Base-by-base conservation (phyloP, 164 flowering plant genomes). In the Taxillus chinensis region DNA sequence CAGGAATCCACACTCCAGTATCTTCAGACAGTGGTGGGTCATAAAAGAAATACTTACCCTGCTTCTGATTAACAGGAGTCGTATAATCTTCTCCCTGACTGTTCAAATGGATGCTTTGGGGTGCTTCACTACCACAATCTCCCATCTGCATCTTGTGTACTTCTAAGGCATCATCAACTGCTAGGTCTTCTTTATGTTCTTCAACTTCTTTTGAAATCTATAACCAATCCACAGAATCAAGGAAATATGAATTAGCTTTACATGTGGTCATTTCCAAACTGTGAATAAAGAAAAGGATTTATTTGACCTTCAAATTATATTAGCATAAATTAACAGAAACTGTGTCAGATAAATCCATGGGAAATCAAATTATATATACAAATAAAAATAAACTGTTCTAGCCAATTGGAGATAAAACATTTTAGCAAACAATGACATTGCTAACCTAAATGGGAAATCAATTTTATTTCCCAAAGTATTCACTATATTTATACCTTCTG, bases 1-100 rank as follows among this genome's bases (percentile, higher is more conserved):
- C 95, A 53, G 99, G 99, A 73, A 95, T 91, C 99, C 99, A 91
- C 42, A 68, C 67, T 41, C 99, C 99, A 56, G 97, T 95, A 68
- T 89, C 97, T 72, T 89, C 99, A 60, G 67, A 74, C 59, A 79
- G 82, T 41, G 99, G 99, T 1, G 84, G 39, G 39, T 85, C 99
- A 71, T 90, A 95, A 57, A 64, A 80, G 52, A 95, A 90, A 72
- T 77, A 87, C 64, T 77, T 91, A 13, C 86, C 82, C 14, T 40
- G 77, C 55, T 73, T 82, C 65, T 75, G 73, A 52, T 70, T 52
- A 39, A 16, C 27, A 59, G 57, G 45, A 63, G 49, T 42, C 41
- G 64, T 48, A 46, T 39, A 51, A 48, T 48, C 13, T 48, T 7
- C 13, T 48, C 51, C 51, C n/a, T n/a, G 8, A n/a, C 7, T n/a